Conservation (phyloP, 352 stramenopile species). For the Phytophthora sansomeana region DNA sequence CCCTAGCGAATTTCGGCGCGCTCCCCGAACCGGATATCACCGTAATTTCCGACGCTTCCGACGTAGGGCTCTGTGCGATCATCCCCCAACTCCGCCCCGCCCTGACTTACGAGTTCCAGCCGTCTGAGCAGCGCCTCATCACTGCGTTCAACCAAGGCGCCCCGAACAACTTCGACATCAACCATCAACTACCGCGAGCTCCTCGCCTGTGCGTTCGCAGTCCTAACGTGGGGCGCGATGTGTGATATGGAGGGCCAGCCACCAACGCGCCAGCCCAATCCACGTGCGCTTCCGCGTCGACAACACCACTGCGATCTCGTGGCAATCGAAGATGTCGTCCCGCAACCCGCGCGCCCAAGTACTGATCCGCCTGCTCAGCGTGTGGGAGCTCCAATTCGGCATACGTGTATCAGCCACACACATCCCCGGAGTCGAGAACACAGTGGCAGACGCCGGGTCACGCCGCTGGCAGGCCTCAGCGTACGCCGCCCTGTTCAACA, state of each 20-base stretch:
- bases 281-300: conserved; percentile 22
- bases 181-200: conserved; percentile 16
- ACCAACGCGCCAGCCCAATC: not conserved
- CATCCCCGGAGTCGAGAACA: not conserved
- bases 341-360: conserved; percentile 19
- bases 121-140: no score
- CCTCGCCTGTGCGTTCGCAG: not conserved
- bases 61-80: no score
- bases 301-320: conserved; percentile 16
- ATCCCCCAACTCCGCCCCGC: no score
- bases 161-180: no score
- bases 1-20: no score
- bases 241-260: no score
- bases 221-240: not conserved
- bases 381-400: not conserved
- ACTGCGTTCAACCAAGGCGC: no score
- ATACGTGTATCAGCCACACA: conserved; percentile 8
- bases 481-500: no score
- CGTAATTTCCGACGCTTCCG: no score
- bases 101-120: no score
- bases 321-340: conserved; percentile 8
- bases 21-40: no score
- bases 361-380: not conserved
- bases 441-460: not conserved
- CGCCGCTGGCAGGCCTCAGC: no score